Evolutionary conservation across 768 basidiomycete species (phyloP).

Genomic region (Lyophyllum semitale): DNA sequence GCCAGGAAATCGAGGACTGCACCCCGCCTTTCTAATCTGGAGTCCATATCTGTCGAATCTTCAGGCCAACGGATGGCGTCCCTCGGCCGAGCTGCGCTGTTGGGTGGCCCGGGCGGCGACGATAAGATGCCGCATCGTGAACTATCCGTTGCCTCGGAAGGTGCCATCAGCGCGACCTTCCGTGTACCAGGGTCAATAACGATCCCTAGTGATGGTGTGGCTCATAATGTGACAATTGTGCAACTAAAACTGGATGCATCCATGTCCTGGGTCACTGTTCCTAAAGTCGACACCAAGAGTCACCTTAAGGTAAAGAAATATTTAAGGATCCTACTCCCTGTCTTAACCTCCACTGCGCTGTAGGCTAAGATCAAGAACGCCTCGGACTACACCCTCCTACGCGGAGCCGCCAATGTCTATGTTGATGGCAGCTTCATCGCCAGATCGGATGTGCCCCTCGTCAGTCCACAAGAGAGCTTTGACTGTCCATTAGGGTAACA

Average conservation of each 20-base stretch:
- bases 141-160: constrained; percentile 2
- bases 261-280: constrained; percentile 13
- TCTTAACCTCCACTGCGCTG: neutral
- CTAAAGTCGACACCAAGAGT: constrained; percentile 2
- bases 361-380: constrained; percentile 41
- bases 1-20: neutral
- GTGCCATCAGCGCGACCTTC: constrained; percentile 12
- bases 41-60: too few relatives aligned
- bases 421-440: constrained; percentile 45
- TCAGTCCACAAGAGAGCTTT: constrained; percentile 41
- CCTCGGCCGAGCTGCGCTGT: neutral
- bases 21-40: neutral
- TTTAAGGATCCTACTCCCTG: too few relatives aligned
- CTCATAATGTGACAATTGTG: constrained; percentile 12
- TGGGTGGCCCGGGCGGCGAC: neutral
- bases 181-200: constrained; percentile 10
- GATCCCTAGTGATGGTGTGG: constrained; percentile 14
- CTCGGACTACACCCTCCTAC: constrained; percentile 38
- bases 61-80: neutral
- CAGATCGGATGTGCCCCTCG: constrained; percentile 30
- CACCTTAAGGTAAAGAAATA: constrained; percentile 10
- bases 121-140: neutral
- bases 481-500: constrained; percentile 39
- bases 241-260: constrained; percentile 5
- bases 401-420: constrained; percentile 37